These are phyloP conservation scores for Penicillium sp. DNA, from an alignment of 2,329 filamentous ascomycete genomes.

Conservation along the genomic window DNA sequence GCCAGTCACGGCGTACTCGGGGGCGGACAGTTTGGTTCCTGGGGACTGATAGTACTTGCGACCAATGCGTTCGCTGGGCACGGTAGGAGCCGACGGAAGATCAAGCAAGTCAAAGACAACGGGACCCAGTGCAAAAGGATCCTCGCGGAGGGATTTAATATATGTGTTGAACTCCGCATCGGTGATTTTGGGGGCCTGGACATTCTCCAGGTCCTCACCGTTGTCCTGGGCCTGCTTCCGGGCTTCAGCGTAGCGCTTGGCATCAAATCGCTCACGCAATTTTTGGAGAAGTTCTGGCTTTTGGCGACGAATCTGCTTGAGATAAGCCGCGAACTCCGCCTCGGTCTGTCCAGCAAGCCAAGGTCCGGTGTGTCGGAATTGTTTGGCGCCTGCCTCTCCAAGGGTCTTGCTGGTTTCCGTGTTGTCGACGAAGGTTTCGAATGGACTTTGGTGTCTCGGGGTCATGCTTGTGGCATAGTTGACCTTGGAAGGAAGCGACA, in stretches of 20 bases:
- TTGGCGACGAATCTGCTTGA: slow-evolving; percentile 50
- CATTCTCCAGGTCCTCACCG: slow-evolving; percentile 39
- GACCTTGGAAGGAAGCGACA: slow-evolving; percentile 57
- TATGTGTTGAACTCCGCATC: slow-evolving; percentile 53
- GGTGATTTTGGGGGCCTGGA: slow-evolving; percentile 36
- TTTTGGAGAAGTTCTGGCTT: slow-evolving; percentile 45
- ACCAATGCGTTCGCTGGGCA: slow-evolving; percentile 40
- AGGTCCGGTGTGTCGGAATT: slow-evolving; percentile 64
- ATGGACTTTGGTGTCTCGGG: slow-evolving; percentile 42
- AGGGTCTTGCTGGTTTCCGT: slow-evolving; percentile 43
- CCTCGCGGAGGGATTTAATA: slow-evolving; percentile 48
- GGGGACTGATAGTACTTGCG: slow-evolving; percentile 41
- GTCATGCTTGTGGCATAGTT: slow-evolving; percentile 35
- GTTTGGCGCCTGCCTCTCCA: slow-evolving; percentile 39
- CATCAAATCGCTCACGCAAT: slow-evolving; percentile 39
- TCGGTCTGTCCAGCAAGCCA: slow-evolving; percentile 61
- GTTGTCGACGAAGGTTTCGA: slow-evolving; percentile 51
- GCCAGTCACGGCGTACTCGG: slow-evolving; percentile 51
- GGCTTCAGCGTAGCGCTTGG: slow-evolving; percentile 39
- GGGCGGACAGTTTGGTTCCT: slow-evolving; percentile 39
- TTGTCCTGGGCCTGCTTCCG: slow-evolving; percentile 46
- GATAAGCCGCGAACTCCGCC: slow-evolving; percentile 58
- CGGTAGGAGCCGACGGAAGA: slow-evolving; percentile 52
- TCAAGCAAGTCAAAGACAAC: slow-evolving; percentile 62
- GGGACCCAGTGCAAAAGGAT: slow-evolving; percentile 54